Conservation (phyloP, 257 asterid species). For the Salvia splendens region DNA sequence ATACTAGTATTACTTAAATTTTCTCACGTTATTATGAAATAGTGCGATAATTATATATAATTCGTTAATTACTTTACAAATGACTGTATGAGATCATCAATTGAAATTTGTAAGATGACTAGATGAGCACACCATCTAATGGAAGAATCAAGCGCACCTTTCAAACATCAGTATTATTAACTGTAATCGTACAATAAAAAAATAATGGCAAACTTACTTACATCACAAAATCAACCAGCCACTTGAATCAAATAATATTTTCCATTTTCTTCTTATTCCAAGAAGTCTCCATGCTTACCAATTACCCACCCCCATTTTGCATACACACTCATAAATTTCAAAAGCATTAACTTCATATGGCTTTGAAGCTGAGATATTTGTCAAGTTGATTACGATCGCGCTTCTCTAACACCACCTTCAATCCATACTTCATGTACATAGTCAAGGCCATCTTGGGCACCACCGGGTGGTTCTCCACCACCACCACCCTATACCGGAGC, state of each 20-base stretch:
- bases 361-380: constrained; percentile 24
- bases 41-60: too few species aligned
- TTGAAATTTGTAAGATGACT: too few species aligned
- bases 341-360: background rate
- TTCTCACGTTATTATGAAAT: too few species aligned
- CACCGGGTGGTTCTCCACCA: constrained; percentile 60
- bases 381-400: constrained; percentile 39
- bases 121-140: too few species aligned
- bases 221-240: constrained; percentile 28
- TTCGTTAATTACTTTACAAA: too few species aligned
- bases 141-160: background rate
- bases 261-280: background rate
- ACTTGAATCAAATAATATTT: background rate
- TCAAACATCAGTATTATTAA: constrained; percentile 23
- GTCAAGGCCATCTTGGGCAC: constrained; percentile 85
- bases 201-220: constrained; percentile 25
- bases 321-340: background rate
- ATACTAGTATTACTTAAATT: too few species aligned
- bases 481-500: constrained; percentile 55
- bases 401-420: constrained; percentile 57
- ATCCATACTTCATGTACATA: constrained; percentile 87
- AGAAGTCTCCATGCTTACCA: background rate
- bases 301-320: constrained; percentile 6
- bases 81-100: too few species aligned
- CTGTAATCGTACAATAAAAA: constrained; percentile 6